A percentile compares a stretch with the other conserved stretches of the same genome.
phyloP scores from a whole-genome alignment of 176 grass and related monocot species.

The Carex myosuroides region DNA sequence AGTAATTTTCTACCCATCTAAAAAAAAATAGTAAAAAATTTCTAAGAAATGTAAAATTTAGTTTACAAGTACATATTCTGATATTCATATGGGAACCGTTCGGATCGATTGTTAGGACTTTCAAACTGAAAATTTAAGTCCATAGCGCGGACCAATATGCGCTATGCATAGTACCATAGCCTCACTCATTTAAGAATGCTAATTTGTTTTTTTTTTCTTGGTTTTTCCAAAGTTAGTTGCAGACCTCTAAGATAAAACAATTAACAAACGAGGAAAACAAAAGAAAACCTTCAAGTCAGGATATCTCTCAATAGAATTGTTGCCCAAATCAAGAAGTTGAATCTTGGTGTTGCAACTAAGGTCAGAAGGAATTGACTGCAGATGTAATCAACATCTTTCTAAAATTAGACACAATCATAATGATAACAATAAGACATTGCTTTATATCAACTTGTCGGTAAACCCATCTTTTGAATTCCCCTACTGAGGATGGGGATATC shows the following conservation, averaged over 20 bases:
- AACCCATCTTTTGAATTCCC: not conserved
- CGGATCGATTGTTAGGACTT: too few relatives aligned
- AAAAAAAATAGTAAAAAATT: too few relatives aligned
- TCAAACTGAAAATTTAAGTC: too few relatives aligned
- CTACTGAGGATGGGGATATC: not conserved
- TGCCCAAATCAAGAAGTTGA: slow-evolving; percentile 78
- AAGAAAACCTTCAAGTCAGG: slow-evolving; percentile 72
- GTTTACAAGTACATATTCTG: too few relatives aligned
- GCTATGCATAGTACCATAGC: too few relatives aligned
- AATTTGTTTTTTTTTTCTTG: not conserved
- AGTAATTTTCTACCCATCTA: too few relatives aligned
- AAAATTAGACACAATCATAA: slow-evolving; percentile 14
- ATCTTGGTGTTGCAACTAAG: slow-evolving; percentile 65
- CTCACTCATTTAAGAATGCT: not conserved
- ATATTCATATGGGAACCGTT: too few relatives aligned
- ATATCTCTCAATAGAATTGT: slow-evolving; percentile 65
- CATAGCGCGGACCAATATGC: too few relatives aligned
- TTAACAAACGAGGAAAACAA: slow-evolving; percentile 2
- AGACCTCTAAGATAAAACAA: not conserved
- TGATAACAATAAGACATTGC: not conserved
- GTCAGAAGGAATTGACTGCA: slow-evolving; percentile 59
- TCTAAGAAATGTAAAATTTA: too few relatives aligned
- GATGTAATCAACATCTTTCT: not conserved
- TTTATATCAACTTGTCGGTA: not conserved
- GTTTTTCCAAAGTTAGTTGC: not conserved